Evolutionary conservation across 169 alveolate genomes (phyloP).

Genomic region (Eimeria praecox): DNA sequence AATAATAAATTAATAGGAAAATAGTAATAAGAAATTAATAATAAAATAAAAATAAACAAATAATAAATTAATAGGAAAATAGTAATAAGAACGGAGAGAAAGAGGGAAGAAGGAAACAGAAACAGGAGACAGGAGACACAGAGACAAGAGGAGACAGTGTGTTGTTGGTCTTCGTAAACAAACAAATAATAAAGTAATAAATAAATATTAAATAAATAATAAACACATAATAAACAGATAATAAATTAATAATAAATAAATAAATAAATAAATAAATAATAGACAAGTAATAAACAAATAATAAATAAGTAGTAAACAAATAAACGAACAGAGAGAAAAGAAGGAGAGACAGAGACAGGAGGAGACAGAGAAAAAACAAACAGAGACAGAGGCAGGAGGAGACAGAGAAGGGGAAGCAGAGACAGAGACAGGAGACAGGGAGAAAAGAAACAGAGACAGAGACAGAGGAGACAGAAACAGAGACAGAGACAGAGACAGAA

Average conservation of each 20-base stretch:
- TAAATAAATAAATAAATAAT: background rate
- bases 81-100: background rate
- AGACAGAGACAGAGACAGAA: background rate
- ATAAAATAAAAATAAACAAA: no score
- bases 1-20: no score
- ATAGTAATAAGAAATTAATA: no score
- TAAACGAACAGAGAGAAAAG: no score
- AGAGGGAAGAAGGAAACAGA: background rate
- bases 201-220: background rate
- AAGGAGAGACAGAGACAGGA: background rate
- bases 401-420: background rate
- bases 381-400: background rate
- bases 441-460: background rate
- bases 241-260: background rate
- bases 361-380: slow-evolving; percentile 2
- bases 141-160: background rate
- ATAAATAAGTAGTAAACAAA: no score
- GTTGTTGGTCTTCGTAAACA: no score
- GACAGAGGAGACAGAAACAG: slow-evolving; percentile 12
- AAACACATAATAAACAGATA: background rate
- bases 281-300: background rate
- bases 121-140: background rate
- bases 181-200: background rate
- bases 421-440: background rate
- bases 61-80: no score